Evolutionary conservation across 768 basidiomycete species (phyloP).

Genomic region (Tricholoma hemisulphureum): DNA sequence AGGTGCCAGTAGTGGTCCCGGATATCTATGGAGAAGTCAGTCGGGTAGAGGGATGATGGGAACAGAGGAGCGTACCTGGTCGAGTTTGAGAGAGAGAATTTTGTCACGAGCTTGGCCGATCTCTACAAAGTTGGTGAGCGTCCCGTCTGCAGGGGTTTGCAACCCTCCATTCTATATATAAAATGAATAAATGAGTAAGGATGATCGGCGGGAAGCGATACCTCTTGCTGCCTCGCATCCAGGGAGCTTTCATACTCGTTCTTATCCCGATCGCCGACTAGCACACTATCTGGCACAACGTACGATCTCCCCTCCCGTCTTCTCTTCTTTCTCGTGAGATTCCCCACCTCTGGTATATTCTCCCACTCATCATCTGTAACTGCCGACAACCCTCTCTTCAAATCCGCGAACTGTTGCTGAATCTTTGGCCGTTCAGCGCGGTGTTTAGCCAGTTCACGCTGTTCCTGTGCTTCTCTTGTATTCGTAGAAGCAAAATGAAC

Average conservation of each 20-base stretch:
- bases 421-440: constrained; percentile 91
- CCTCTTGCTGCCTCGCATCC: constrained; percentile 76
- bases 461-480: constrained; percentile 30
- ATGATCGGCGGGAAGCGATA: constrained; percentile 21
- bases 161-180: constrained; percentile 59
- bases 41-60: not conserved
- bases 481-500: not conserved
- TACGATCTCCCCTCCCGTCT: constrained; percentile 82
- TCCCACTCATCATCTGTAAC: constrained; percentile 95
- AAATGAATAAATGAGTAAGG: constrained; percentile 3
- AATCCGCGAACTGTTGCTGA: constrained; percentile 92
- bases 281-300: constrained; percentile 90
- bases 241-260: constrained; percentile 76
- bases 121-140: constrained; percentile 90
- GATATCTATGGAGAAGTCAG: constrained; percentile 50
- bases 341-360: constrained; percentile 91
- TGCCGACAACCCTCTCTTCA: constrained; percentile 84
- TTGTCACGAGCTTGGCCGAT: constrained; percentile 97
- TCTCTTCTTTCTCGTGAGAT: constrained; percentile 89
- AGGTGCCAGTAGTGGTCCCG: constrained; percentile 64
- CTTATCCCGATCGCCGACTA: constrained; percentile 80
- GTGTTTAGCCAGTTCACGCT: constrained; percentile 49
- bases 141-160: constrained; percentile 79
- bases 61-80: constrained; percentile 58
- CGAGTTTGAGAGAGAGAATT: constrained; percentile 88